These are phyloP conservation scores for Colletotrichum musicola DNA, from an alignment of 2,329 filamentous ascomycete genomes.

Conservation along the genomic window DNA sequence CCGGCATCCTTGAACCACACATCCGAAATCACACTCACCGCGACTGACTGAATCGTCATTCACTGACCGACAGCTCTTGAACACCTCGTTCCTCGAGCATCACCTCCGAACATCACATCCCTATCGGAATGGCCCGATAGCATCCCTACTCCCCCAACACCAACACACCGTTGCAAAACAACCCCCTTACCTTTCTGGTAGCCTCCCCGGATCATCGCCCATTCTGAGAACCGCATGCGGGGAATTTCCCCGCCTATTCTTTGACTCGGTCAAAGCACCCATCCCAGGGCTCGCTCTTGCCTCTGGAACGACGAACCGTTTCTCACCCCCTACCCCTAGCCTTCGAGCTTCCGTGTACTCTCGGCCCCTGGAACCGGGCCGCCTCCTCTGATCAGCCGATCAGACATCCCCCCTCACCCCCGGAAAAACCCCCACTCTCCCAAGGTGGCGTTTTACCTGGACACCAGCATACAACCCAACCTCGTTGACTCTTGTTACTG, in stretches of 20 bases:
- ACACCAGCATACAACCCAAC: conserved; percentile 38
- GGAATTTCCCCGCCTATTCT: conserved; percentile 41
- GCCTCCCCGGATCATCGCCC: conserved; percentile 30
- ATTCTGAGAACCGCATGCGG: conserved; percentile 41
- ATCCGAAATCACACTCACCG: background rate
- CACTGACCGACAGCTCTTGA: background rate
- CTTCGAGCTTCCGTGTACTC: background rate
- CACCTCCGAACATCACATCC: background rate
- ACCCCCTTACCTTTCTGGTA: conserved; percentile 38
- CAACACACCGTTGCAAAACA: conserved; percentile 21
- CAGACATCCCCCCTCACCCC: background rate
- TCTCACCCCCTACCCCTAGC: background rate
- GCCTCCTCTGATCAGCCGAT: conserved; percentile 18
- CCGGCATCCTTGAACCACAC: background rate
- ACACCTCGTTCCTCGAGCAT: background rate
- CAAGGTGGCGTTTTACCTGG: conserved; percentile 40
- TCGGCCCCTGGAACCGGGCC: conserved; percentile 14
- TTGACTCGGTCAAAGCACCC: conserved; percentile 42
- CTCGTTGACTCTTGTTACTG: conserved; percentile 40
- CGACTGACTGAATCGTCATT: background rate
- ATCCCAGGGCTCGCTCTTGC: conserved; percentile 35
- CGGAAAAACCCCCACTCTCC: conserved; percentile 13
- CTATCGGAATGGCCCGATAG: conserved; percentile 38
- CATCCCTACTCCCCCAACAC: conserved; percentile 30
- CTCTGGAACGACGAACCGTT: conserved; percentile 1